Conservation (phyloP, 345 rosid species). For the Hevea brasiliensis region DNA sequence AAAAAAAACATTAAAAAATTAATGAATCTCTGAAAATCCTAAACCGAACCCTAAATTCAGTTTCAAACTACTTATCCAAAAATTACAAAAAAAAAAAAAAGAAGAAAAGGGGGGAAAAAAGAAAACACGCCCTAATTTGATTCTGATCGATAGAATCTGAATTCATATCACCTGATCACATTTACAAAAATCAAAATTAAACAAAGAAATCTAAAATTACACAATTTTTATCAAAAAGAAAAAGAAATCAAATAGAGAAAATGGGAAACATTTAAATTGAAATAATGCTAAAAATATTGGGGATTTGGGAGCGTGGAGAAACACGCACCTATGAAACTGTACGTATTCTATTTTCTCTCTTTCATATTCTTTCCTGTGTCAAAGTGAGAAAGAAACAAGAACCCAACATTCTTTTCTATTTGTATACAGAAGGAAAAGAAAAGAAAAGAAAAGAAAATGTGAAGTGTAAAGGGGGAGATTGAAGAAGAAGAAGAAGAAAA, state of each 20-base stretch:
- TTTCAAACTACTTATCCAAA: background rate
- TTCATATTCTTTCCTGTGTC: no score
- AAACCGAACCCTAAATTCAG: constrained; percentile 2
- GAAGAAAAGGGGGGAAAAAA: background rate
- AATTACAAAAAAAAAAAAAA: background rate
- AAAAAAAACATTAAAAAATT: background rate
- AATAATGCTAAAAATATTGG: background rate
- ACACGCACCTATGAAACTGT: constrained; percentile 18
- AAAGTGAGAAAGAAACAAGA: constrained; percentile 3
- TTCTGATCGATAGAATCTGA: constrained; percentile 13
- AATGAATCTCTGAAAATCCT: background rate
- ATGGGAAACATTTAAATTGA: background rate
- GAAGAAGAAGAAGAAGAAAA: constrained; percentile 11
- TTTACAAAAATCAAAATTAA: background rate
- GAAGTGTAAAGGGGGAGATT: constrained; percentile 8
- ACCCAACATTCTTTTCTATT: background rate
- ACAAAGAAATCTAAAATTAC: background rate
- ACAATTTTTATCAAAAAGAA: background rate
- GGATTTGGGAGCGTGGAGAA: background rate
- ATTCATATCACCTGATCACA: constrained; percentile 19
- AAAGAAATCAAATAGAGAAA: background rate
- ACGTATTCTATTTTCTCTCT: no score
- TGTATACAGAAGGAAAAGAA: no score
- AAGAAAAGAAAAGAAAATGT: constrained; percentile 7
- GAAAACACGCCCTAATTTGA: constrained; percentile 15